Evolutionary conservation across 352 stramenopile species (phyloP).

Genomic region (Pythium phragmiticola): DNA sequence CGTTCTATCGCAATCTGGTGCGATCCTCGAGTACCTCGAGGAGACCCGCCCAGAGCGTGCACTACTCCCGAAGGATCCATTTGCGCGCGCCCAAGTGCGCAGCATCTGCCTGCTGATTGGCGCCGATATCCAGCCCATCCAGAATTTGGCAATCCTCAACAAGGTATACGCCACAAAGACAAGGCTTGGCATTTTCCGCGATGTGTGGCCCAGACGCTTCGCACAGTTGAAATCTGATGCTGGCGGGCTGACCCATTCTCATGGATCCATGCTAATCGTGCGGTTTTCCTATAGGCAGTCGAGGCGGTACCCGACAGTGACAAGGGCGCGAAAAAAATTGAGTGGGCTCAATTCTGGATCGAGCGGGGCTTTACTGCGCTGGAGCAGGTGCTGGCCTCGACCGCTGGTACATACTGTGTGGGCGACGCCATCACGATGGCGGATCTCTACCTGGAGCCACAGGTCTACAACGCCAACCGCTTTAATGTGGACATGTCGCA

Average conservation of each 20-base stretch:
- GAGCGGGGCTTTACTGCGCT: slow-evolving; percentile 81
- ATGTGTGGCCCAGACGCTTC: not conserved
- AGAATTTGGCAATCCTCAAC: slow-evolving; percentile 83
- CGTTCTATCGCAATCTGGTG: slow-evolving; percentile 77
- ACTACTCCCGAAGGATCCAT: slow-evolving; percentile 71
- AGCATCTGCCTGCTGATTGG: slow-evolving; percentile 91
- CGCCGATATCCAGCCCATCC: slow-evolving; percentile 89
- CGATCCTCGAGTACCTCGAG: slow-evolving; percentile 94
- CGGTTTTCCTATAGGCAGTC: slow-evolving; percentile 7
- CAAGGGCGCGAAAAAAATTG: slow-evolving; percentile 42
- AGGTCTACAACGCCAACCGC: slow-evolving; percentile 91
- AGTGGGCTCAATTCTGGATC: slow-evolving; percentile 73
- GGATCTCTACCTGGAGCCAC: slow-evolving; percentile 89
- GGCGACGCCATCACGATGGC: slow-evolving; percentile 83
- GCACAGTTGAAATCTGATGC: not conserved
- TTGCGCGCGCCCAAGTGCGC: slow-evolving; percentile 71
- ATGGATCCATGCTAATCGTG: slow-evolving; percentile 20
- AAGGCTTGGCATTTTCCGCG: not conserved
- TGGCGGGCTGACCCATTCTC: not conserved
- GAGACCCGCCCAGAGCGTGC: slow-evolving; percentile 65
- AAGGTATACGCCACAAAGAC: slow-evolving; percentile 34
- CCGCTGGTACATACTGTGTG: slow-evolving; percentile 65
- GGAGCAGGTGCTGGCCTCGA: slow-evolving; percentile 63
- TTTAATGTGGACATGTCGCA: slow-evolving; percentile 87
- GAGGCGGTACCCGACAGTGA: slow-evolving; percentile 48